A percentile compares a stretch with the other conserved stretches of the same genome.
phyloP scores from a whole-genome alignment of 768 basidiomycete species.

The Macrolepiota fuliginosa region DNA sequence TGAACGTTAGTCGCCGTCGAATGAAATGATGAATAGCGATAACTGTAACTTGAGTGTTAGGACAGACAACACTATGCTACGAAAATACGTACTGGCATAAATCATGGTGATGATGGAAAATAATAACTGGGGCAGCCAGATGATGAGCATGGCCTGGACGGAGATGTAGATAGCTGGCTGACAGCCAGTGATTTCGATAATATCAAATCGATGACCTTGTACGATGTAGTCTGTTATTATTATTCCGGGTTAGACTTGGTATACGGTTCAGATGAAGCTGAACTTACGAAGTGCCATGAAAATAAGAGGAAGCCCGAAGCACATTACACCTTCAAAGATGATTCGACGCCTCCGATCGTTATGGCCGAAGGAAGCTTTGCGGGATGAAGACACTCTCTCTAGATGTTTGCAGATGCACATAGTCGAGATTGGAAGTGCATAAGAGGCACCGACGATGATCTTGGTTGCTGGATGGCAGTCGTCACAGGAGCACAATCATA shows the following conservation, averaged over 20 bases:
- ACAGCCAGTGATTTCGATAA: slow-evolving; percentile 51
- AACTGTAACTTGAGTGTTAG: too few relatives aligned
- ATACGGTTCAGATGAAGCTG: too few relatives aligned
- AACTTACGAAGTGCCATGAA: slow-evolving; percentile 41
- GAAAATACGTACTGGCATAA: slow-evolving; percentile 41
- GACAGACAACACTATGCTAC: too few relatives aligned
- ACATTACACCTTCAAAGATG: slow-evolving; percentile 31
- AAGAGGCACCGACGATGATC: neutral
- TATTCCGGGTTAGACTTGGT: too few relatives aligned
- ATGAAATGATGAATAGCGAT: slow-evolving; percentile 1
- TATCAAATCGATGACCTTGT: slow-evolving; percentile 49
- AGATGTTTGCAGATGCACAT: slow-evolving; percentile 31
- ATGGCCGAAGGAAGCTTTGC: slow-evolving; percentile 18
- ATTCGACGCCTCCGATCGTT: slow-evolving; percentile 27
- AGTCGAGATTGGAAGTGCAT: neutral
- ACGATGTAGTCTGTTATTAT: slow-evolving; percentile 42
- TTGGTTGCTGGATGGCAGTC: too few relatives aligned
- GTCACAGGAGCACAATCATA: too few relatives aligned
- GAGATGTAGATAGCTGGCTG: slow-evolving; percentile 31
- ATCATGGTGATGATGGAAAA: slow-evolving; percentile 28
- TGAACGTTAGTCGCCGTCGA: neutral
- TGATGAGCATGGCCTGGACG: slow-evolving; percentile 28
- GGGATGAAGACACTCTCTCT: slow-evolving; percentile 39
- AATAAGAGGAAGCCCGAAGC: slow-evolving; percentile 37
- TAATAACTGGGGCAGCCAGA: slow-evolving; percentile 33